Percentiles rank a stretch among this genome's conserved stretches.
phyloP scores from a whole-genome alignment of 345 rosid genomes.

The Noccaea caerulescens region DNA sequence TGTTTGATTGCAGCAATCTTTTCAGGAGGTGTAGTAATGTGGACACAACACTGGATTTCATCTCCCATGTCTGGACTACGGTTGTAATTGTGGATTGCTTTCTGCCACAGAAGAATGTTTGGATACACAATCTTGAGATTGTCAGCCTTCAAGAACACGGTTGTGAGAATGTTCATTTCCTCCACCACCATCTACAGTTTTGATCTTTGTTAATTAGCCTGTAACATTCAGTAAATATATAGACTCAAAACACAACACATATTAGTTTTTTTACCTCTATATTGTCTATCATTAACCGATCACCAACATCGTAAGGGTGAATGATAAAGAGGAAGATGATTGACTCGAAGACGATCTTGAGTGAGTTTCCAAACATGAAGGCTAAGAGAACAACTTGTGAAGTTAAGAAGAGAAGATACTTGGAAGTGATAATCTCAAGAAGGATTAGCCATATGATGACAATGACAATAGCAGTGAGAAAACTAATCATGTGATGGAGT shows the following conservation, averaged over 20 bases:
- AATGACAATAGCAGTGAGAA: conserved; percentile 51
- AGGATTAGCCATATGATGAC: conserved; percentile 70
- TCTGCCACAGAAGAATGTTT: conserved; percentile 65
- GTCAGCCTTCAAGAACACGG: conserved; percentile 79
- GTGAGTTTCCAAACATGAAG: conserved; percentile 88
- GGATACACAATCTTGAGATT: conserved; percentile 72
- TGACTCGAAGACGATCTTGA: conserved; percentile 82
- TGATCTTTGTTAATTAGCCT: neutral
- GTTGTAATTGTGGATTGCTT: conserved; percentile 67
- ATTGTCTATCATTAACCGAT: conserved; percentile 73
- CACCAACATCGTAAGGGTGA: conserved; percentile 97
- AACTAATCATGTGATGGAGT: conserved; percentile 74
- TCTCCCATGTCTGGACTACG: conserved; percentile 98
- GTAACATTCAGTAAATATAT: conserved; percentile 1
- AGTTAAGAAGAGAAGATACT: conserved; percentile 59
- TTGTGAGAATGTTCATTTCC: conserved; percentile 94
- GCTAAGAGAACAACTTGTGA: conserved; percentile 82
- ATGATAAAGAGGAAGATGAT: conserved; percentile 85
- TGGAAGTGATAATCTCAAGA: conserved; percentile 72
- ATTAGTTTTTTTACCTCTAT: conserved; percentile 53
- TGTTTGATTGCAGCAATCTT: conserved; percentile 65
- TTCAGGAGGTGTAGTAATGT: conserved; percentile 69
- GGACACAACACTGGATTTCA: conserved; percentile 61
- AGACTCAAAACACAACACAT: conserved; percentile 12
- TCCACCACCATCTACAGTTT: conserved; percentile 68